phyloP scores from a whole-genome alignment of 2,329 filamentous ascomycete species.

The Claviceps spartinae region DNA sequence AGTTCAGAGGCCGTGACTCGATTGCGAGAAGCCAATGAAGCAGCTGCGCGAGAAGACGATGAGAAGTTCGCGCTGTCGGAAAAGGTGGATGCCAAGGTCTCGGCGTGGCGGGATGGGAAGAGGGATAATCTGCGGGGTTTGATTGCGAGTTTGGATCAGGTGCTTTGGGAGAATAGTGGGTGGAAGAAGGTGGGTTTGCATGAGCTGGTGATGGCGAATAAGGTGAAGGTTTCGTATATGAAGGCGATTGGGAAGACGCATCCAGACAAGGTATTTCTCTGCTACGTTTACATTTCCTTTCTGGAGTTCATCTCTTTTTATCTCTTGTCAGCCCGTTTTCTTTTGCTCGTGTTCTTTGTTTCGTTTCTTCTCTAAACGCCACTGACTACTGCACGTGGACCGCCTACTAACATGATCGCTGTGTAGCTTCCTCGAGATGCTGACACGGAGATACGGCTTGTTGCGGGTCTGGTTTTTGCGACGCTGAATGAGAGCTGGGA shows the following conservation, averaged over 20 bases:
- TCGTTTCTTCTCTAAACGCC: background rate
- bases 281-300: too few relatives aligned
- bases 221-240: conserved; percentile 97
- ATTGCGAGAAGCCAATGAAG: conserved; percentile 70
- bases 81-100: conserved; percentile 65
- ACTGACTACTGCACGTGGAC: too few relatives aligned
- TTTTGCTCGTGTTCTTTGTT: background rate
- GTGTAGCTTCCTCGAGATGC: conserved; percentile 49
- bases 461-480: conserved; percentile 51
- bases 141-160: conserved; percentile 71
- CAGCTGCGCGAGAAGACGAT: conserved; percentile 74
- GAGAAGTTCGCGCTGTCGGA: conserved; percentile 87
- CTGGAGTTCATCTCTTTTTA: too few relatives aligned
- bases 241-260: conserved; percentile 98
- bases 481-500: conserved; percentile 62
- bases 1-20: conserved; percentile 67
- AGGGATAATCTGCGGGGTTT: conserved; percentile 83
- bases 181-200: conserved; percentile 97
- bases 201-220: conserved; percentile 81
- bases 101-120: conserved; percentile 80
- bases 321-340: background rate
- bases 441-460: conserved; percentile 50
- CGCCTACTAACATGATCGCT: conserved; percentile 6
- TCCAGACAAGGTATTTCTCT: conserved; percentile 72
- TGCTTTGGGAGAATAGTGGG: conserved; percentile 81